These are phyloP conservation scores for Heracleum sosnowskyi DNA, from an alignment of 129 eudicot species.

Conservation along the genomic window DNA sequence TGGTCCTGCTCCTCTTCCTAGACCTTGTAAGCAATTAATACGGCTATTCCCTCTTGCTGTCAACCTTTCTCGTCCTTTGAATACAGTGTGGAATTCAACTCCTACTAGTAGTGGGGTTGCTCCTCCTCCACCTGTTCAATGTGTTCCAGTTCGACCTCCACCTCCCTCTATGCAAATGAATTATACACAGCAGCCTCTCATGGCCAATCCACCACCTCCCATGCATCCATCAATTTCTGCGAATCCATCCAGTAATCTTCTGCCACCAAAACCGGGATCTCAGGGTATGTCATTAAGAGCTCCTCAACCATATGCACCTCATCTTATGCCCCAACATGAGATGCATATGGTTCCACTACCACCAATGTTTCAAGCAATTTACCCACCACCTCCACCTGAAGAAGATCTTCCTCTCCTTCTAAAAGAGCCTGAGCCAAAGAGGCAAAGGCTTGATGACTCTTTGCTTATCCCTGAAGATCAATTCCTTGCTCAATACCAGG, in stretches of 20 bases:
- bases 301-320: constrained; percentile 41
- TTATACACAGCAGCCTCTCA: constrained; percentile 60
- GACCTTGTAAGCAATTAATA: constrained; percentile 38
- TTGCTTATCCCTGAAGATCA: constrained; percentile 84
- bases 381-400: constrained; percentile 78
- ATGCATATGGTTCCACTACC: constrained; percentile 52
- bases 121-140: constrained; percentile 28
- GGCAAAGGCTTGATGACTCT: constrained; percentile 75
- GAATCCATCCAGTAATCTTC: constrained; percentile 40
- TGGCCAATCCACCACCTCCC: constrained; percentile 61
- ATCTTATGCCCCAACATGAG: constrained; percentile 58
- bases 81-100: constrained; percentile 34
- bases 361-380: constrained; percentile 71
- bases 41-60: constrained; percentile 41
- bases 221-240: constrained; percentile 38
- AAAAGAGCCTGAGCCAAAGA: constrained; percentile 86
- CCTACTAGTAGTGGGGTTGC: constrained; percentile 33
- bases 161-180: constrained; percentile 58
- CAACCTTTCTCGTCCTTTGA: constrained; percentile 24
- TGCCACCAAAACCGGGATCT: constrained; percentile 81
- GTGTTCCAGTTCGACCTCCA: constrained; percentile 44
- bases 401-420: constrained; percentile 92
- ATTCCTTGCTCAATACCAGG: constrained; percentile 87
- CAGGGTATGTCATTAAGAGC: constrained; percentile 45
- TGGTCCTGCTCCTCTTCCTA: constrained; percentile 45